phyloP scores from a whole-genome alignment of 2,329 filamentous ascomycete species.

The Alternaria hordeiaustralica region DNA sequence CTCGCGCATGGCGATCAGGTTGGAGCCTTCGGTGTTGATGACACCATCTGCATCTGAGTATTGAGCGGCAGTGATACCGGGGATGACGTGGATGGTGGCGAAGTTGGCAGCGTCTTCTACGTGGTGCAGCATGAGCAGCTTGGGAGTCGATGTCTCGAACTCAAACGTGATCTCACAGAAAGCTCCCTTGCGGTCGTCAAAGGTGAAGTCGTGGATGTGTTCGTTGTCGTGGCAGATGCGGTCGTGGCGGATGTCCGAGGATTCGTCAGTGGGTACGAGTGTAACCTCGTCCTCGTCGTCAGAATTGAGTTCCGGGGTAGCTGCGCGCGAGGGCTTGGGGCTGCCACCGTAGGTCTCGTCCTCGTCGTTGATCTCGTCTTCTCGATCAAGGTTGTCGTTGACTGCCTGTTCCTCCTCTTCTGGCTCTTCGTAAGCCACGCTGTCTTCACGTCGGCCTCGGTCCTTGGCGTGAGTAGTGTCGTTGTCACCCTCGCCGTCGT shows the following conservation, averaged over 20 bases:
- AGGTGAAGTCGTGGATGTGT: constrained; percentile 78
- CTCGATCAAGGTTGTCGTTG: constrained; percentile 65
- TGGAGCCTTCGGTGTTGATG: constrained; percentile 83
- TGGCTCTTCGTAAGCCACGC: constrained; percentile 87
- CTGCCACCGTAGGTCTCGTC: constrained; percentile 61
- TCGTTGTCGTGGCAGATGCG: constrained; percentile 55
- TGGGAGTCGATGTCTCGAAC: constrained; percentile 80
- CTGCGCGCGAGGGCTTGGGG: constrained; percentile 47
- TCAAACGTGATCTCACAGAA: constrained; percentile 83
- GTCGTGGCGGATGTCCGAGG: constrained; percentile 40
- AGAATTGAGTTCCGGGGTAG: constrained; percentile 38
- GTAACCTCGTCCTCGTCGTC: constrained; percentile 35
- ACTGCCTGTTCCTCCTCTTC: constrained; percentile 89
- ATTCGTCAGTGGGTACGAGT: constrained; percentile 36
- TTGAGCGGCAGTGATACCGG: constrained; percentile 75
- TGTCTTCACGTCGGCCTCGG: constrained; percentile 77
- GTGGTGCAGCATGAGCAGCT: constrained; percentile 90
- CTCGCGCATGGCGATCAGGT: constrained; percentile 87
- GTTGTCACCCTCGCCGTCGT: constrained; percentile 62
- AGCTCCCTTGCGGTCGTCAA: constrained; percentile 74
- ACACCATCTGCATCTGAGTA: constrained; percentile 54
- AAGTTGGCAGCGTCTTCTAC: constrained; percentile 81
- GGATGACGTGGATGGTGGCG: constrained; percentile 86
- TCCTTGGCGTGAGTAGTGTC: constrained; percentile 73
- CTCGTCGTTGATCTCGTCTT: constrained; percentile 58